Percentiles rank a stretch among this genome's conserved stretches.
Conservation (phyloP, 2,329 filamentous ascomycete genomes). For the Simplicillium sp. region DNA sequence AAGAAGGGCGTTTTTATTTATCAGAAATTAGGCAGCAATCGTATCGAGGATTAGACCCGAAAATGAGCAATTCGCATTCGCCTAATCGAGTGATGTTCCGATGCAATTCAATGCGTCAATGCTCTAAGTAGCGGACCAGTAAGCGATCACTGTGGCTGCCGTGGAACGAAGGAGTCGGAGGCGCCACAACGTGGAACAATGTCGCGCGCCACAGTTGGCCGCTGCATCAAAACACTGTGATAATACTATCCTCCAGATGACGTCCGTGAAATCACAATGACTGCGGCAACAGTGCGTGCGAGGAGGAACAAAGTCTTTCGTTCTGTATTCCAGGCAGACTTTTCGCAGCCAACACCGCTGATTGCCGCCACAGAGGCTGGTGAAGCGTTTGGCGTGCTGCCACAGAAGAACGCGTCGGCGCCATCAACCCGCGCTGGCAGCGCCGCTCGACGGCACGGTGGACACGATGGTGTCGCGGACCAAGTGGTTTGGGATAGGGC, state of each 20-base stretch:
- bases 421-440: conserved; percentile 9
- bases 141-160: no score
- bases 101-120: no score
- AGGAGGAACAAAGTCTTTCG: conserved; percentile 41
- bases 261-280: conserved; percentile 14
- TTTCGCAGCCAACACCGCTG: conserved; percentile 38
- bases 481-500: conserved; percentile 51
- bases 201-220: no score
- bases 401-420: conserved; percentile 10
- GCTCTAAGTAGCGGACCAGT: no score
- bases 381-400: conserved; percentile 35
- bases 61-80: no score
- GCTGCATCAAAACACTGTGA: no score
- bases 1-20: no score
- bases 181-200: no score
- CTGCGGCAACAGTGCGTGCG: conserved; percentile 33
- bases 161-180: no score
- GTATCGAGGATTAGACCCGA: no score
- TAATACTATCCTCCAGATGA: background rate
- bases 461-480: conserved; percentile 22
- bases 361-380: conserved; percentile 28
- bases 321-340: conserved; percentile 45
- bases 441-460: background rate
- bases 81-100: no score
- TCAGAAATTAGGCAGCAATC: no score